These are phyloP conservation scores for Vanderwaltozyma yarrowii DNA, from an alignment of 805 yeast genomes.

Conservation along the genomic window DNA sequence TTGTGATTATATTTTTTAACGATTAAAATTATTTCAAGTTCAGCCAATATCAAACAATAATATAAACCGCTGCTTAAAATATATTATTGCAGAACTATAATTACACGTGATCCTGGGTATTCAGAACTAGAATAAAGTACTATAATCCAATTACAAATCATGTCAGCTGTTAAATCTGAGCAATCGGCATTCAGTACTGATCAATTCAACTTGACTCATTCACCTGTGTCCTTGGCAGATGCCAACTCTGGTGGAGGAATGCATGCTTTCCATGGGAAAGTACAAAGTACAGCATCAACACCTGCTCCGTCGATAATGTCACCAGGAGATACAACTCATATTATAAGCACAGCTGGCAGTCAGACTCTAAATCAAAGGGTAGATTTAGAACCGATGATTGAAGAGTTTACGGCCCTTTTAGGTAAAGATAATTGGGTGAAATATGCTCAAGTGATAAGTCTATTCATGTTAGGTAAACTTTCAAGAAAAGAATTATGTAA, in stretches of 20 bases:
- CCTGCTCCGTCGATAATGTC: constrained; percentile 5
- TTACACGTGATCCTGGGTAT: too few species aligned
- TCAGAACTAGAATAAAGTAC: too few species aligned
- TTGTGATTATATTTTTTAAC: too few species aligned
- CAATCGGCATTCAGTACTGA: not conserved
- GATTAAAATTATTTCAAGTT: too few species aligned
- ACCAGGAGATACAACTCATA: not conserved
- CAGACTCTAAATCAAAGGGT: constrained; percentile 29
- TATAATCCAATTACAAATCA: not conserved
- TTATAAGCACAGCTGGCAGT: not conserved
- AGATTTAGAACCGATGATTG: constrained; percentile 57
- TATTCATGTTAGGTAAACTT: constrained; percentile 68
- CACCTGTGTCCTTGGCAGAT: not conserved
- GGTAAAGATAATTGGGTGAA: constrained; percentile 74
- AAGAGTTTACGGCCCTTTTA: constrained; percentile 58
- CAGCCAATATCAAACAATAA: too few species aligned
- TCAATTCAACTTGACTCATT: not conserved
- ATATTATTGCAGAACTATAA: too few species aligned
- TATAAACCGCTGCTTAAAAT: too few species aligned
- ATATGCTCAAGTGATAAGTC: constrained; percentile 69
- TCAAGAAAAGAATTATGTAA: constrained; percentile 64
- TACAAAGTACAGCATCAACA: constrained; percentile 1
- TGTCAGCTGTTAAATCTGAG: constrained; percentile 1
- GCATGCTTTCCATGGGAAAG: not conserved
- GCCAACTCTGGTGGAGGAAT: not conserved